These are phyloP conservation scores for Cladosporium sp. DNA, from an alignment of 2,329 filamentous ascomycete species.

Conservation along the genomic window DNA sequence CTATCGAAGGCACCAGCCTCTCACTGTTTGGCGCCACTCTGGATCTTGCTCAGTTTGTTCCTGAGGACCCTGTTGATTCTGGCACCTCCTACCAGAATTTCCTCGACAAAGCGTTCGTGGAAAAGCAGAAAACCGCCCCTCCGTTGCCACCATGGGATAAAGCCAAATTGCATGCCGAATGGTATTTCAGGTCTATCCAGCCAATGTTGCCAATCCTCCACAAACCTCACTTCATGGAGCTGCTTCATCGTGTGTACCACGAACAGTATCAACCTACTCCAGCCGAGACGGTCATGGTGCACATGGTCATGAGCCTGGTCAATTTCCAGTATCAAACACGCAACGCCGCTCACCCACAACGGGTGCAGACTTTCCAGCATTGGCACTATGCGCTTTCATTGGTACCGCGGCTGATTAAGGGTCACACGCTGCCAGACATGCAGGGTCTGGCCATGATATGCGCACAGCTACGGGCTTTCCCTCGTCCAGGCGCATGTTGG, in stretches of 20 bases:
- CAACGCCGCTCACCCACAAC: conserved; percentile 57
- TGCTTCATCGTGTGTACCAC: conserved; percentile 68
- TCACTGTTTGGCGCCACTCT: conserved; percentile 76
- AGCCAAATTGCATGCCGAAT: conserved; percentile 65
- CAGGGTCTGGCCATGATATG: conserved; percentile 72
- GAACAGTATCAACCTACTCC: conserved; percentile 60
- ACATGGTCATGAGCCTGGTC: conserved; percentile 76
- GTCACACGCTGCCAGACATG: conserved; percentile 61
- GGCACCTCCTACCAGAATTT: conserved; percentile 68
- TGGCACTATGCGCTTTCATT: conserved; percentile 71
- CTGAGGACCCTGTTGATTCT: conserved; percentile 57
- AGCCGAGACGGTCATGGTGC: conserved; percentile 65
- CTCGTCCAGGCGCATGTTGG: conserved; percentile 72
- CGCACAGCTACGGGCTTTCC: conserved; percentile 69
- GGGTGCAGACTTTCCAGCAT: conserved; percentile 67
- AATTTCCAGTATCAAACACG: conserved; percentile 72
- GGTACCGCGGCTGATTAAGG: conserved; percentile 60
- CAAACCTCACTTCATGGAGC: conserved; percentile 64
- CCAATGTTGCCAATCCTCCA: conserved; percentile 74
- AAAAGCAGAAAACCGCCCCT: conserved; percentile 53
- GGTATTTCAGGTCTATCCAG: conserved; percentile 70
- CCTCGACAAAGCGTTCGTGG: conserved; percentile 59
- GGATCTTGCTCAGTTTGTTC: conserved; percentile 69
- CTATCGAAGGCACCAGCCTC: conserved; percentile 71
- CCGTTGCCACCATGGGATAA: conserved; percentile 61